Conservation (phyloP, 768 basidiomycete genomes). For the Pleurotus eryngii region DNA sequence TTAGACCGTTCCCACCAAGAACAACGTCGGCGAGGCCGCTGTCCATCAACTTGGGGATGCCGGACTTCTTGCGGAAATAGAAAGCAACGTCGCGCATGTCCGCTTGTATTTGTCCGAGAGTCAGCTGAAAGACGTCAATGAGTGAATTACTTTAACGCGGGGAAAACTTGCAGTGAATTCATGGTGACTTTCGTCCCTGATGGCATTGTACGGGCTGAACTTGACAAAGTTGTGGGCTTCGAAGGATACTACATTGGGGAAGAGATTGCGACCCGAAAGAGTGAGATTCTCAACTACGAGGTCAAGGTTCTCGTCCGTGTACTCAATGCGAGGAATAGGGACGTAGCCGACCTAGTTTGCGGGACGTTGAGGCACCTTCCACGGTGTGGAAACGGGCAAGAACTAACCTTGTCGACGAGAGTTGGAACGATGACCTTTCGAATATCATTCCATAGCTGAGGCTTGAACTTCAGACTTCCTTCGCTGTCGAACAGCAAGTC, state of each 20-base stretch:
- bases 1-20: conserved; percentile 80
- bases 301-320: conserved; percentile 82
- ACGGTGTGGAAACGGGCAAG: conserved; percentile 46
- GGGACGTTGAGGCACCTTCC: too few species aligned
- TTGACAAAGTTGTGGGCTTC: conserved; percentile 82
- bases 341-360: too few species aligned
- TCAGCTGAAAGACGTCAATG: conserved; percentile 29
- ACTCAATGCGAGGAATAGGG: conserved; percentile 86
- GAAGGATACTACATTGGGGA: conserved; percentile 73
- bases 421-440: conserved; percentile 77
- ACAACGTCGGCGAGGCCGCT: conserved; percentile 84
- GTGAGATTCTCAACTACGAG: conserved; percentile 93
- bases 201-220: conserved; percentile 73
- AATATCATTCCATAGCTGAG: conserved; percentile 85
- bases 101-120: conserved; percentile 83
- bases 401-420: conserved; percentile 71
- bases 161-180: conserved; percentile 43
- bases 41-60: conserved; percentile 77
- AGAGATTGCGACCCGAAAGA: conserved; percentile 82
- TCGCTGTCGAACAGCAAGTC: conserved; percentile 82
- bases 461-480: conserved; percentile 86
- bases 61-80: conserved; percentile 83
- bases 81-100: conserved; percentile 95
- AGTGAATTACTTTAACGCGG: background rate
- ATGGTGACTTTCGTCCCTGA: conserved; percentile 62